Evolutionary conservation across 75 land plant species (phyloP).

Genomic region (Selaginella moellendorffii): DNA sequence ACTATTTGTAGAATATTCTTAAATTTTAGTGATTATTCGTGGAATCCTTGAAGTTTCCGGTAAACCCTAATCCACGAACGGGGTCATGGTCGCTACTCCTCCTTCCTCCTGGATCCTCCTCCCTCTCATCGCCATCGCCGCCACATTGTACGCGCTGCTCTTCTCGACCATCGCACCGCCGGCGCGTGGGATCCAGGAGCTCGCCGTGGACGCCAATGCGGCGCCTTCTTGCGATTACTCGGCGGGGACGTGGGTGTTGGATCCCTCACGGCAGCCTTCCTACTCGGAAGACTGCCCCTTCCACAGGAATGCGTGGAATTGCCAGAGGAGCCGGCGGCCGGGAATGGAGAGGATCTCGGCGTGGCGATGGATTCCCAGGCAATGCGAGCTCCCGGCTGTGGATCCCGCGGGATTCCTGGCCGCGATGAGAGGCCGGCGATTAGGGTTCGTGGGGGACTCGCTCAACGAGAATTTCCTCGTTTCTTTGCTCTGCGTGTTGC

Average conservation of each 20-base stretch:
- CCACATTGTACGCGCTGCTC: too few species aligned
- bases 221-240: slow-evolving; percentile 31
- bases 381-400: slow-evolving; percentile 29
- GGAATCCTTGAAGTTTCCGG: too few species aligned
- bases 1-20: too few species aligned
- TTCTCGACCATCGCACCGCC: too few species aligned
- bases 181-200: too few species aligned
- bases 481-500: slow-evolving; percentile 56
- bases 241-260: slow-evolving; percentile 42
- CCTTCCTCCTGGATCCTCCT: too few species aligned
- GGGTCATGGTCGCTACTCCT: too few species aligned
- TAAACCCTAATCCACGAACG: too few species aligned
- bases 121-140: too few species aligned
- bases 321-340: slow-evolving; percentile 47
- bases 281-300: slow-evolving; percentile 64
- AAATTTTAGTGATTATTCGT: too few species aligned
- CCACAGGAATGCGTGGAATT: slow-evolving; percentile 90
- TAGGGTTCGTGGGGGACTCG: slow-evolving; percentile 91
- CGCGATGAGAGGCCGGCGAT: slow-evolving; percentile 37
- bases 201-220: too few species aligned
- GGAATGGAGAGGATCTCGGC: slow-evolving; percentile 47
- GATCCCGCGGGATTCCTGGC: slow-evolving; percentile 44
- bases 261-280: slow-evolving; percentile 25
- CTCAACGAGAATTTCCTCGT: slow-evolving; percentile 84
- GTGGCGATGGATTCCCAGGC: slow-evolving; percentile 63